Percentiles rank a stretch among this genome's conserved stretches.
These are phyloP conservation scores for Apiotrichum siamense DNA, from an alignment of 1,284 basidiomycete species.

Conservation along the genomic window DNA sequence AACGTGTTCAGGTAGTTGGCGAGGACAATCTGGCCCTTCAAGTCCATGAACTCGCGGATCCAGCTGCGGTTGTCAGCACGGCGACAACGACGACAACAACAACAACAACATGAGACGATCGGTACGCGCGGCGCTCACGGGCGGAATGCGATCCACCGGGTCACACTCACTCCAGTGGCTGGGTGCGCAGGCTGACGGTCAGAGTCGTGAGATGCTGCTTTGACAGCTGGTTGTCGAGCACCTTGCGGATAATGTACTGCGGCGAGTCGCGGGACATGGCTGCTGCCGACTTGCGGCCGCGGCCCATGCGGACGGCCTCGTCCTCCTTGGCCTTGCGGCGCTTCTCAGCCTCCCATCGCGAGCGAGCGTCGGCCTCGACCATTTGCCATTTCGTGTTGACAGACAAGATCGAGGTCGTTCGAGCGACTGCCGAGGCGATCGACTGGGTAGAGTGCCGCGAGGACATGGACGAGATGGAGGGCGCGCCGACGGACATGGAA, in stretches of 20 bases:
- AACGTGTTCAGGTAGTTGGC: conserved; percentile 67
- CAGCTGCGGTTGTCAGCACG: conserved; percentile 54
- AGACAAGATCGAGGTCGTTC: conserved; percentile 50
- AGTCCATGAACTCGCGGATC: conserved; percentile 69
- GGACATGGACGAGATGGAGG: conserved; percentile 26
- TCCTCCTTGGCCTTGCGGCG: conserved; percentile 56
- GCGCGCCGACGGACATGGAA: conserved; percentile 14
- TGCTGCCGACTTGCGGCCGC: conserved; percentile 42
- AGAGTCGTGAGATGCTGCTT: conserved; percentile 30
- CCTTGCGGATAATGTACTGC: conserved; percentile 54
- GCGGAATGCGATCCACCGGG: too few species aligned
- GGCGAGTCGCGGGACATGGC: conserved; percentile 58
- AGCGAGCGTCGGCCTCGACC: conserved; percentile 64
- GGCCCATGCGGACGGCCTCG: conserved; percentile 54
- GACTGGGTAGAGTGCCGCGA: conserved; percentile 20
- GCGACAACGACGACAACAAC: too few species aligned
- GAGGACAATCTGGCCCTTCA: conserved; percentile 78
- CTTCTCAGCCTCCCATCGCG: conserved; percentile 66
- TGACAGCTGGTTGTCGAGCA: conserved; percentile 35
- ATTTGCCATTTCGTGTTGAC: conserved; percentile 90
- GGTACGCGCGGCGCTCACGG: neutral
- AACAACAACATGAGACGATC: neutral
- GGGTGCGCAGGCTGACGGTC: conserved; percentile 58
- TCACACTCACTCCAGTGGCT: conserved; percentile 65
- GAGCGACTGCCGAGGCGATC: conserved; percentile 20